These are phyloP conservation scores for Colletotrichum sp. DNA, from an alignment of 2,329 filamentous ascomycete genomes.

Conservation along the genomic window DNA sequence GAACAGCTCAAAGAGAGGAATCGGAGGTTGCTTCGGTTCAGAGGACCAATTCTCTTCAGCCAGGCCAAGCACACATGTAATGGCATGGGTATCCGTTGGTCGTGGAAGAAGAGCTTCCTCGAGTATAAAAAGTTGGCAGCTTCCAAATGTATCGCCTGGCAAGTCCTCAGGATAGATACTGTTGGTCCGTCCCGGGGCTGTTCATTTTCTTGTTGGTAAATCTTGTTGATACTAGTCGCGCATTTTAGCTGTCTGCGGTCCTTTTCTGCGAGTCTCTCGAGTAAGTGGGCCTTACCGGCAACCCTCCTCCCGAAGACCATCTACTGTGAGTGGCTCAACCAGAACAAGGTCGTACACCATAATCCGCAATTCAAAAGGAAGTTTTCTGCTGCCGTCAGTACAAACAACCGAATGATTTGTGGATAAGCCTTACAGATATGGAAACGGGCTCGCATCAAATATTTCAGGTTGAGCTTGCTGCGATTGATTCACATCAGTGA, in stretches of 20 bases:
- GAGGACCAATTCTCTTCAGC: not conserved
- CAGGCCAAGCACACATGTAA: not conserved
- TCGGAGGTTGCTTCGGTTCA: not conserved
- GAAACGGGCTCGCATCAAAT: rapidly evolving
- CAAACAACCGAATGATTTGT: not conserved
- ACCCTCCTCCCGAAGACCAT: not conserved
- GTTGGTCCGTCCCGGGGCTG: not conserved
- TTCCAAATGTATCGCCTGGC: not conserved
- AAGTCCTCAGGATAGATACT: not conserved
- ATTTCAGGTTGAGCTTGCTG: not conserved
- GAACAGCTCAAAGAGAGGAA: not conserved
- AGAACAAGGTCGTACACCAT: not conserved
- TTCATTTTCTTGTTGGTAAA: not conserved
- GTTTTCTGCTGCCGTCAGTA: not conserved
- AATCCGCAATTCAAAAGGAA: not conserved
- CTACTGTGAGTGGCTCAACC: not conserved
- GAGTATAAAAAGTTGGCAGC: not conserved
- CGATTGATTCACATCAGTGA: not conserved
- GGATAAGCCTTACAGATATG: not conserved
- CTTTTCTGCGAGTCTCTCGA: not conserved
- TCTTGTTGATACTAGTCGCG: not conserved
- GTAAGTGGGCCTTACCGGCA: not conserved
- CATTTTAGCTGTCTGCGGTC: not conserved
- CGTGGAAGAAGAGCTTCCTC: rapidly evolving
- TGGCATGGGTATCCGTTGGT: not conserved